Evolutionary conservation across 257 asterid species (phyloP).

Genomic region (Salvia splendens): DNA sequence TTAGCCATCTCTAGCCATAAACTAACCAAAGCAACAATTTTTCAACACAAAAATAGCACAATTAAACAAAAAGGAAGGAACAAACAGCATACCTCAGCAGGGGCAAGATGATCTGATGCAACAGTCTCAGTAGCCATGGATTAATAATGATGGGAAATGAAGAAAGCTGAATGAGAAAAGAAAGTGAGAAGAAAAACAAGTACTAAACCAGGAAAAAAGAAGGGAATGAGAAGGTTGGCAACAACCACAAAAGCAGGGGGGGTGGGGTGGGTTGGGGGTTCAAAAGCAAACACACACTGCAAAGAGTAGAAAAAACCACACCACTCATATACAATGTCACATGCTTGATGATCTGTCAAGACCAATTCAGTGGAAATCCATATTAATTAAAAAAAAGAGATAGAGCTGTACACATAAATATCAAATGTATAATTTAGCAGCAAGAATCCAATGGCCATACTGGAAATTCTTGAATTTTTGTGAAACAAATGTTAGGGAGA

Average conservation of each 20-base stretch:
- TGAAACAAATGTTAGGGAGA: conserved; percentile 18
- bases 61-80: not conserved
- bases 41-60: no score
- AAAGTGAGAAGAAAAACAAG: conserved; percentile 32
- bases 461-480: not conserved
- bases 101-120: conserved; percentile 52
- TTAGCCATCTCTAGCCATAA: not conserved
- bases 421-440: not conserved
- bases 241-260: conserved; percentile 38
- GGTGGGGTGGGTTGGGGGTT: conserved; percentile 12
- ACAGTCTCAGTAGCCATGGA: conserved; percentile 71
- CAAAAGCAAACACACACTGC: conserved; percentile 42
- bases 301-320: conserved; percentile 37
- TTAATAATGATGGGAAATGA: conserved; percentile 15
- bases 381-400: not conserved
- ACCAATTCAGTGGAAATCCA: conserved; percentile 42
- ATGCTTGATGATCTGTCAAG: conserved; percentile 74
- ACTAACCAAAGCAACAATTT: not conserved
- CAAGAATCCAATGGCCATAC: not conserved
- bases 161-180: conserved; percentile 4
- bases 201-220: conserved; percentile 40
- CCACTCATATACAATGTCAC: conserved; percentile 47
- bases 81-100: conserved; percentile 41
- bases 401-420: not conserved
- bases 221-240: conserved; percentile 71